These are phyloP conservation scores for Cinnamomum chago DNA, from an alignment of 164 flowering plant species.

Conservation along the genomic window DNA sequence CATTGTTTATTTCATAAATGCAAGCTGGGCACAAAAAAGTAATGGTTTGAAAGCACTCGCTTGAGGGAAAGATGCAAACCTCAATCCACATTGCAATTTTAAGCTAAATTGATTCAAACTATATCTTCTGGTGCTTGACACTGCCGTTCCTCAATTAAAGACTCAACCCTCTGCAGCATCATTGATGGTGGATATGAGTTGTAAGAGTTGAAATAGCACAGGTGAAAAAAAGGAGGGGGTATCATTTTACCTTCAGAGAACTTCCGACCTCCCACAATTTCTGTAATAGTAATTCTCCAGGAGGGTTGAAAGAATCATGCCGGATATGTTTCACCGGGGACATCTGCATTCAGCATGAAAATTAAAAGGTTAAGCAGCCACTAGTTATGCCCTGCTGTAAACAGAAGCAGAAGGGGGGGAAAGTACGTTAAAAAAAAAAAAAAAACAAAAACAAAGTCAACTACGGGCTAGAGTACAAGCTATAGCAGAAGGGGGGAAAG, in stretches of 20 bases:
- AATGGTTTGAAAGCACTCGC: neutral
- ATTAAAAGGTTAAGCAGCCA: neutral
- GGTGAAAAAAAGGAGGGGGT: neutral
- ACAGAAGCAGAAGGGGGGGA: neutral
- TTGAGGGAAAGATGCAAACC: constrained; percentile 9
- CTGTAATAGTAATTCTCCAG: constrained; percentile 53
- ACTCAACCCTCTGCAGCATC: constrained; percentile 60
- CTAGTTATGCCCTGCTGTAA: neutral
- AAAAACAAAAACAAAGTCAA: too few species aligned
- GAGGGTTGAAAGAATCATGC: constrained; percentile 28
- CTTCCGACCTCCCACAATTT: constrained; percentile 75
- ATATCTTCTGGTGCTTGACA: constrained; percentile 33
- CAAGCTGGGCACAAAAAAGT: neutral
- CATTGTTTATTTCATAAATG: neutral
- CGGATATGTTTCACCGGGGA: constrained; percentile 46
- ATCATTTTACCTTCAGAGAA: constrained; percentile 55
- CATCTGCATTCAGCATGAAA: constrained; percentile 29
- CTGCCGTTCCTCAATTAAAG: constrained; percentile 40
- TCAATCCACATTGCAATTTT: neutral
- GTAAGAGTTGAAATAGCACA: neutral
- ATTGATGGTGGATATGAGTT: neutral
- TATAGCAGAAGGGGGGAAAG: too few species aligned
- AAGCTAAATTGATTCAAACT: constrained; percentile 27
- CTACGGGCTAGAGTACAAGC: too few species aligned
- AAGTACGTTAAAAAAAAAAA: too few species aligned